A percentile compares a stretch with the other conserved stretches of the same genome.
Evolutionary conservation across 2,329 filamentous ascomycete species (phyloP).

Genomic region (Exserohilum rostratum): DNA sequence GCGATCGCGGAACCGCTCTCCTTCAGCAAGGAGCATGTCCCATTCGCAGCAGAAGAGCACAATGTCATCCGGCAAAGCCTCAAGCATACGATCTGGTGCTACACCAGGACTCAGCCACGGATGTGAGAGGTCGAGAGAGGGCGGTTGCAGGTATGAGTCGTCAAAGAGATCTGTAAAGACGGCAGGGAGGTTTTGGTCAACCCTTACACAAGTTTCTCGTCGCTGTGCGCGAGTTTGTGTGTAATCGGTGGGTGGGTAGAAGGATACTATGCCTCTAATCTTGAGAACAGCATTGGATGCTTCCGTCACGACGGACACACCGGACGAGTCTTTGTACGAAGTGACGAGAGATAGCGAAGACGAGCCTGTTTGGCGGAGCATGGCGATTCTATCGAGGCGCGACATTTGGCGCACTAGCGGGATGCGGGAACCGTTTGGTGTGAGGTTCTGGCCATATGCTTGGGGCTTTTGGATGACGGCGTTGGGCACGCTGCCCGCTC

Average conservation of each 20-base stretch:
- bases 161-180: slow-evolving; percentile 60
- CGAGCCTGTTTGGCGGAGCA: slow-evolving; percentile 42
- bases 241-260: slow-evolving; percentile 69
- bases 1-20: slow-evolving; percentile 65
- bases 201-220: slow-evolving; percentile 60
- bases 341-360: slow-evolving; percentile 45
- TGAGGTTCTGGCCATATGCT: slow-evolving; percentile 15
- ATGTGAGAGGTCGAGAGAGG: slow-evolving; percentile 58
- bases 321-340: slow-evolving; percentile 44
- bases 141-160: slow-evolving; percentile 57
- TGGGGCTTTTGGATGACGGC: slow-evolving; percentile 26
- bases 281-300: slow-evolving; percentile 49
- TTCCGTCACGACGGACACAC: slow-evolving; percentile 41
- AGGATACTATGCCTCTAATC: slow-evolving; percentile 64
- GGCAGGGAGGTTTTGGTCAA: slow-evolving; percentile 58
- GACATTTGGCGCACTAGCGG: slow-evolving; percentile 41
- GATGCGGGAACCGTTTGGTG: slow-evolving; percentile 42
- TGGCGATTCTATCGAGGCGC: slow-evolving; percentile 42
- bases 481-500: slow-evolving; percentile 35
- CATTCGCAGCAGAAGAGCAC: slow-evolving; percentile 69
- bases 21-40: slow-evolving; percentile 70
- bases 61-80: slow-evolving; percentile 63
- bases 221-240: slow-evolving; percentile 65
- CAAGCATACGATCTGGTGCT: slow-evolving; percentile 61
- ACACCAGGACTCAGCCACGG: slow-evolving; percentile 66